Evolutionary conservation across 176 grass and related monocot genomes (phyloP), one percentile per base, ranked within the genome.

Genomic region (Oryza nivara): DNA sequence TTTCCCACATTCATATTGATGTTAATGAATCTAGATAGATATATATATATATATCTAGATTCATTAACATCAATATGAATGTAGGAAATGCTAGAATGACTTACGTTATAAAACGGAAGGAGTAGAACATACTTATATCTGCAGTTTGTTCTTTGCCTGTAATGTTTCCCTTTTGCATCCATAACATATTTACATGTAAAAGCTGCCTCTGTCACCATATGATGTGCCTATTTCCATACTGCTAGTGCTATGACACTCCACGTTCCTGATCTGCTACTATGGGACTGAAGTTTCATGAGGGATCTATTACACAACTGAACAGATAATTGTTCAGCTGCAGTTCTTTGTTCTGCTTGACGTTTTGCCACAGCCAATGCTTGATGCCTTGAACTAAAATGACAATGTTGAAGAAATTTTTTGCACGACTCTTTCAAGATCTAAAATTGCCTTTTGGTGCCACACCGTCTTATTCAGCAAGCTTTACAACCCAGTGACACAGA

Each of bases 381-480:
- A 71, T 36, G 36, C 6, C 58, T 40, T 79, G 15, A 72, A 20
- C 16, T 65, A 65, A 40, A 64, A 23, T 20, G 41, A 61, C 19
- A 40, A 47, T 63, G 22, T 23, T 14, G 4, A 65, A 38, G 8
- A 78, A 16, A 0, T 48, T 25, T 71, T 6, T 36, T 8, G 38
- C 51, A 23, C 6, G 35, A 63, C 46, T 85, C 54, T 65, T 64
- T 23, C n/a, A 28, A n/a, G 51, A 69, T 63, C 40, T 77, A 13
- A 10, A 77, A 77, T n/a, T 34, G 11, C 11, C 15, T 1, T 58
- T 47, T 85, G 63, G 65, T 63, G 26, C 4, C 16, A 23, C 38
- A 70, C 51, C 47, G 40, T 22, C 38, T 85, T 58, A 47, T 71
- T 63, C 65, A 78, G 20, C 40, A 71, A 71, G 26, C 13, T 34